phyloP scores from a whole-genome alignment of 2,329 filamentous ascomycete species.

The Phaeoacremonium minimum region DNA sequence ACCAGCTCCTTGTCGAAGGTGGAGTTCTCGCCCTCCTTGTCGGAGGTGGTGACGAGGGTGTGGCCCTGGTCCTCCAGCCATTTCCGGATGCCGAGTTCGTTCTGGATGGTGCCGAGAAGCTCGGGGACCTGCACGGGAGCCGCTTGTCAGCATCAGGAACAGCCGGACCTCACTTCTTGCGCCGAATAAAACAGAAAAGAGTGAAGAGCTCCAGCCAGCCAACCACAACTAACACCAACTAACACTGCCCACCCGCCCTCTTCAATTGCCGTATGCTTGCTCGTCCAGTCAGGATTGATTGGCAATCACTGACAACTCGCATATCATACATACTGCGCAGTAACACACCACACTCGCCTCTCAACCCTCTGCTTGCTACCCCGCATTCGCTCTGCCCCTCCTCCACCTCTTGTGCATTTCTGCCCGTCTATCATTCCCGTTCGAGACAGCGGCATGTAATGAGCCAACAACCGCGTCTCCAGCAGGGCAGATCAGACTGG shows the following conservation, averaged over 20 bases:
- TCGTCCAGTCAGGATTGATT: no score
- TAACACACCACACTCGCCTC: no score
- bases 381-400: no score
- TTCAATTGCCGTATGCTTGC: no score
- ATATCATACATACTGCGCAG: no score
- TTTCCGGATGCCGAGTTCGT: slow-evolving; percentile 94
- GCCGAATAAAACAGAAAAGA: not conserved
- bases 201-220: not conserved
- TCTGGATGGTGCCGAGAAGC: slow-evolving; percentile 93
- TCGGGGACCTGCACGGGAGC: slow-evolving; percentile 55
- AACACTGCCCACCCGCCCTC: not conserved
- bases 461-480: no score
- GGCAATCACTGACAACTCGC: no score
- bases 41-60: slow-evolving; percentile 92
- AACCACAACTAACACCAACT: not conserved
- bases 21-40: slow-evolving; percentile 92
- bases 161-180: not conserved
- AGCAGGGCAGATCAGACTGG: no score
- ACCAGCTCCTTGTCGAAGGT: slow-evolving; percentile 93
- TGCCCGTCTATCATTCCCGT: no score
- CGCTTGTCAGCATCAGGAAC: not conserved
- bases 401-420: no score
- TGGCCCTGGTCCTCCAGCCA: slow-evolving; percentile 98
- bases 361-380: no score
- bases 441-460: no score